Conservation (phyloP, 108 stramenopile species). For the Cyclotella choctawhatcheeana region DNA sequence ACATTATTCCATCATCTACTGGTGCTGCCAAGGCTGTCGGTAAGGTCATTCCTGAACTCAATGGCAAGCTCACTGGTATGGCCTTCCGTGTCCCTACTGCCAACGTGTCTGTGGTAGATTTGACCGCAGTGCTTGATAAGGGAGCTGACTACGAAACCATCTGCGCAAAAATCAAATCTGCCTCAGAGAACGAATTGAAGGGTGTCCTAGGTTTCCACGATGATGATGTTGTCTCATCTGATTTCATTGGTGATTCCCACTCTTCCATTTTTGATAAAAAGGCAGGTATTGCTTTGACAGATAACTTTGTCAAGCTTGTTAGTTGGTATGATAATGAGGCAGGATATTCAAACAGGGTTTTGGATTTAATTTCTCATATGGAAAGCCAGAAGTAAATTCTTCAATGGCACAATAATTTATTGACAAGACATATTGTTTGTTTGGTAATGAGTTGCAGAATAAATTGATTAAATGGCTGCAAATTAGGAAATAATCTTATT, state of each 20-base stretch:
- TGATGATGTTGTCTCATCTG: slow-evolving; percentile 94
- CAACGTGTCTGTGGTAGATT: slow-evolving; percentile 98
- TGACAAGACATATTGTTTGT: background rate
- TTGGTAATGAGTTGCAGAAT: too few relatives aligned
- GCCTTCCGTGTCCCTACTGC: slow-evolving; percentile 99
- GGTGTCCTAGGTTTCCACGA: slow-evolving; percentile 96
- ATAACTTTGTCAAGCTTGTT: slow-evolving; percentile 99
- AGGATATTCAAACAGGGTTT: slow-evolving; percentile 81
- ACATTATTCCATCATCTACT: slow-evolving; percentile 93
- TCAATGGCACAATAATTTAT: background rate
- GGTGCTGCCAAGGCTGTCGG: slow-evolving; percentile 79
- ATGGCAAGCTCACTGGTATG: slow-evolving; percentile 99
- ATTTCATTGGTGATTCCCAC: slow-evolving; percentile 93
- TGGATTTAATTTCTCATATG: slow-evolving; percentile 97
- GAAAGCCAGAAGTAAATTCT: slow-evolving; percentile 27
- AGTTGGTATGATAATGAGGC: slow-evolving; percentile 99
- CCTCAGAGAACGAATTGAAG: slow-evolving; percentile 92
- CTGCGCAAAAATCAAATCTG: slow-evolving; percentile 95
- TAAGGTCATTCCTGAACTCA: slow-evolving; percentile 92
- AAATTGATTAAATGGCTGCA: background rate
- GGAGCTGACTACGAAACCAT: slow-evolving; percentile 95
- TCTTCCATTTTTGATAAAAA: slow-evolving; percentile 97
- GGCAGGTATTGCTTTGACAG: slow-evolving; percentile 97
- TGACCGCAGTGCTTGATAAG: slow-evolving; percentile 93
- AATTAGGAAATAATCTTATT: too few relatives aligned